Evolutionary conservation across 441 rosid species (phyloP), one percentile per base, ranked within the genome.

Genomic region (Viola pubescens): DNA sequence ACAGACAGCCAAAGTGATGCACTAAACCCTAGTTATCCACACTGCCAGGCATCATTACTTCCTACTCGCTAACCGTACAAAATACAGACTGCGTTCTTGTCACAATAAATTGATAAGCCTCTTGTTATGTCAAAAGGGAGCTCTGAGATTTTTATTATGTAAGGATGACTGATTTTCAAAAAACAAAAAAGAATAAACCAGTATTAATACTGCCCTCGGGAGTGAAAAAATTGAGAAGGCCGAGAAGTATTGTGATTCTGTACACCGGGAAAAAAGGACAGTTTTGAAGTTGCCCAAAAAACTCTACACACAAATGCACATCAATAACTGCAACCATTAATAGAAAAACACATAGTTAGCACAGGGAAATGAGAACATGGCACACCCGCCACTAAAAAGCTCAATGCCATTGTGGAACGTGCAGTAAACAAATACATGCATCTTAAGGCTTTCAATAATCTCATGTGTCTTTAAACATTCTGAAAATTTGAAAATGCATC

Each of bases 141-240:
- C 56, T 5, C 56, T 4, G 49, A 45, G 52, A 61, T 51, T 66
- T 54, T 68, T 58, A 70, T 72, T 45, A 62, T 58, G 59, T 19
- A 40, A 58, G 56, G 69, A 70, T 63, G 80, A 78, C 79, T 64
- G 58, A 67, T 52, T 52, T 5, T 8, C 49, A 46, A 46, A 46
- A 46, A 46, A 2, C 10, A 6, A 46, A 42, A 60, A 73, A 71
- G 73, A 68, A 52, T 58, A 61, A 66, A 76, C 77, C 73, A 63
- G 62, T n/a, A 68, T 34, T 56, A 26, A 64, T 52, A 45, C 48
- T 39, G 48, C 65, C 68, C 70, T 68, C 56, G 43, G 43, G n/a
- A 62, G 66, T 50, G 37, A 52, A 50, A 60, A 70, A 34, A 16
- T 41, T 64, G 44, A 41, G 14, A 62, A 63, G 60, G 75, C 68